Base-by-base conservation (phyloP, 2,329 filamentous ascomycete genomes). In the Corinectria fuckeliana region DNA sequence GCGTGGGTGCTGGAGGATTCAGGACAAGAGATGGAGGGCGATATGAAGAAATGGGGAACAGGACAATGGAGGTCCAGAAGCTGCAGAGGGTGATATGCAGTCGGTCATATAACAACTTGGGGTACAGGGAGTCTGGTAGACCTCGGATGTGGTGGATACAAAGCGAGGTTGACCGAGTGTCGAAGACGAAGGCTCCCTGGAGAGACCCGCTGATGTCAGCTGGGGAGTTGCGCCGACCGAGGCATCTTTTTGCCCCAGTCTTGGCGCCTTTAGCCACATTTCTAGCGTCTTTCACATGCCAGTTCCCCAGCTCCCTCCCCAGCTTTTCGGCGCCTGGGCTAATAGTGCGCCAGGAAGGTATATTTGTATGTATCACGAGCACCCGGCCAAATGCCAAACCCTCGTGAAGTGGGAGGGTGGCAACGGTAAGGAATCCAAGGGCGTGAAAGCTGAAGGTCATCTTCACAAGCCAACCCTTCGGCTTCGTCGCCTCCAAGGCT, bases 211-310 rank as follows among this genome's bases (percentile, higher is more conserved):
- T 68, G 67, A 69, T 58, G 59, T 70, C 66, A 69, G 66, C 58
- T 62, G 55, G 59, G 48, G 60, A 45, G 59, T 58, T 42, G 50
- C n/a, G 44, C 52, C 62, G 71, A 67, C 71, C 72, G 72, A 75
- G 73, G 72, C 72, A 74, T 70, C 69, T 72, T 56, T 58, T 57
- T 49, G 66, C 63, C 62, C 62, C 59, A 53, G 66, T 47, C 62
- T 65, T 65, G 64, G 68, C 67, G 32, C 48, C 23, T 42, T 36
- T 42, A 50, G 50, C 38, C 38, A 49, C 38, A 32, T 48, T 55
- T 60, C 49, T 65, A 67, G 72, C 62, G 71, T 49, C 62, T 69
- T 71, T 74, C 72, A 74, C 72, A 74, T 74, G 72, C 63, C 44
- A 67, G n/a, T 16, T 36, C 51, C 11, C 20, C 18, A 18, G 2